Percentiles rank a stretch among this genome's conserved stretches.
Conservation (phyloP, 257 asterid genomes). For the Fraxinus excelsior region DNA sequence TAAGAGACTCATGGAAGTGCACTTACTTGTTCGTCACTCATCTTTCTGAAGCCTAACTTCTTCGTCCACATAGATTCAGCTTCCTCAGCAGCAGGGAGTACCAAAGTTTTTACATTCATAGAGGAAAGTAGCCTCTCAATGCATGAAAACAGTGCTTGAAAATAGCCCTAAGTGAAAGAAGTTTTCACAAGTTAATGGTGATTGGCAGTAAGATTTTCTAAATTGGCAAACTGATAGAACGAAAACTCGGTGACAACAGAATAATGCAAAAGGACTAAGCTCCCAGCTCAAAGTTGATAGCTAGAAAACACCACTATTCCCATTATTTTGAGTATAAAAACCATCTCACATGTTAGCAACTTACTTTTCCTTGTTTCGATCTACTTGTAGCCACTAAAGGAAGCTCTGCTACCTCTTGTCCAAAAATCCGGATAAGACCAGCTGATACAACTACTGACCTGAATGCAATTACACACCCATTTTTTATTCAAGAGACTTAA, state of each 20-base stretch:
- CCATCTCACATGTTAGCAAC: conserved; percentile 11
- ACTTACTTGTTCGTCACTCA: conserved; percentile 78
- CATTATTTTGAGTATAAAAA: not conserved
- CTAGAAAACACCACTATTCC: not conserved
- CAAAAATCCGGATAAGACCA: conserved; percentile 90
- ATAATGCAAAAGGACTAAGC: not conserved
- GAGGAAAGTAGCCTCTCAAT: conserved; percentile 75
- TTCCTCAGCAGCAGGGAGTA: conserved; percentile 96
- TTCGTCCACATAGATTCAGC: conserved; percentile 97
- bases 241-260: not conserved
- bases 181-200: conserved; percentile 14
- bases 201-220: not conserved
- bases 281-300: not conserved
- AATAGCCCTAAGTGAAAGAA: conserved; percentile 65
- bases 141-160: conserved; percentile 85
- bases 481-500: conserved; percentile 1
- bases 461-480: conserved; percentile 27
- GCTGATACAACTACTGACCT: conserved; percentile 95
- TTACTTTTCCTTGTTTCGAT: conserved; percentile 92
- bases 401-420: conserved; percentile 91
- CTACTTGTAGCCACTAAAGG: conserved; percentile 92
- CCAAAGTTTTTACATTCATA: conserved; percentile 76
- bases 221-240: not conserved
- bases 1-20: conserved; percentile 7
- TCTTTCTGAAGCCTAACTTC: conserved; percentile 87